Percentiles rank a stretch among this genome's conserved stretches.
Evolutionary conservation across 768 basidiomycete species (phyloP).

Genomic region (Termitomyces sp.): DNA sequence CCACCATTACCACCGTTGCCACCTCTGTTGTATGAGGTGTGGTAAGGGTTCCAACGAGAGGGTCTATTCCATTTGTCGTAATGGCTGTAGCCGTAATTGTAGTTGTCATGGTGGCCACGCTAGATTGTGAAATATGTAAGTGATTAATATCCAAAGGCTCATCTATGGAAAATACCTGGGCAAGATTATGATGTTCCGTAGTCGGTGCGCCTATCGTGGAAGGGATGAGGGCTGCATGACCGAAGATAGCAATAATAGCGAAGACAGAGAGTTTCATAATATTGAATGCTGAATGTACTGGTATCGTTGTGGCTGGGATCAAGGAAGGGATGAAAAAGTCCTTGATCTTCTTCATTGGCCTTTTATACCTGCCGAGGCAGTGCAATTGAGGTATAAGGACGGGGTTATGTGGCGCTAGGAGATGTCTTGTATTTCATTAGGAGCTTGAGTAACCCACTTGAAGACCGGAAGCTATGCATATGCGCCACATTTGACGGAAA

Average conservation of each 20-base stretch:
- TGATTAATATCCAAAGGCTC: neutral
- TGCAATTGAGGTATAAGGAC: neutral
- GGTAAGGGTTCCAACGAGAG: no score
- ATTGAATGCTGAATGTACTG: neutral
- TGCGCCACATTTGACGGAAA: neutral
- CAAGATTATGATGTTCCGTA: neutral
- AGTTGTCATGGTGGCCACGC: neutral
- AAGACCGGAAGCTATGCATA: neutral
- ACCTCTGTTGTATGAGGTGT: no score
- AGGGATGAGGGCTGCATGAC: neutral
- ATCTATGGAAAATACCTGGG: neutral
- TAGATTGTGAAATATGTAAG: neutral
- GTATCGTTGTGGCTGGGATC: no score
- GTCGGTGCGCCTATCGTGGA: neutral
- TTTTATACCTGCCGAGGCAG: constrained; percentile 1
- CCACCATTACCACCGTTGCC: no score
- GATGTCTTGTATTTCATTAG: neutral
- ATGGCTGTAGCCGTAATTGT: neutral
- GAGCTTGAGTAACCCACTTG: neutral
- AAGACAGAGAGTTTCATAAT: neutral
- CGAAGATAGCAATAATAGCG: neutral
- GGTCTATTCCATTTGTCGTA: neutral
- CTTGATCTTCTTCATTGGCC: neutral
- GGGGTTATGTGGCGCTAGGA: neutral
- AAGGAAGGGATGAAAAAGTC: neutral